A percentile compares a stretch with the other conserved stretches of the same genome.
Conservation (phyloP, 2,329 filamentous ascomycete species). For the Penicillium aurantiogriseum region DNA sequence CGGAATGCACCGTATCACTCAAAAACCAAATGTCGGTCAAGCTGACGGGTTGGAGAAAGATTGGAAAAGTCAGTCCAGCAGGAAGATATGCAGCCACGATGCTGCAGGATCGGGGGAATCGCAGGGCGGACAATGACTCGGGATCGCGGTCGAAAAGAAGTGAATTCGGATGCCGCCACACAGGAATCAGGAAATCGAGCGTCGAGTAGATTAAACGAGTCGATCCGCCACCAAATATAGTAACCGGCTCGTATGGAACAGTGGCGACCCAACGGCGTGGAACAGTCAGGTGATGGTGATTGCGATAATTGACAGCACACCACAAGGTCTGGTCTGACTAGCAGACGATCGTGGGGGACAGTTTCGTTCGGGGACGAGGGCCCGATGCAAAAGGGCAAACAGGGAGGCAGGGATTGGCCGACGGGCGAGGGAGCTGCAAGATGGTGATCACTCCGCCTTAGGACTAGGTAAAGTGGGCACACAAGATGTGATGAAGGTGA, state of each 20-base stretch:
- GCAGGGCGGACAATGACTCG: neutral
- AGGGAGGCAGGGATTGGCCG: constrained; percentile 14
- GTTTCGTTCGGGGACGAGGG: constrained; percentile 1
- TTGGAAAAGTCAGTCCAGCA: constrained; percentile 21
- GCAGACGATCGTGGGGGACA: constrained; percentile 11
- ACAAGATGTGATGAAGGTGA: constrained; percentile 4
- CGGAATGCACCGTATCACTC: constrained; percentile 34
- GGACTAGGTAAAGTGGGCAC: constrained; percentile 9
- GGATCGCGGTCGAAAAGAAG: neutral
- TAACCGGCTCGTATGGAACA: constrained; percentile 5
- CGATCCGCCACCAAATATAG: neutral
- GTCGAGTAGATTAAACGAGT: neutral
- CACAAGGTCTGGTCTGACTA: constrained; percentile 13
- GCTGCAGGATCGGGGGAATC: constrained; percentile 13
- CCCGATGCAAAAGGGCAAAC: constrained; percentile 8
- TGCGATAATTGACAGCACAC: constrained; percentile 24
- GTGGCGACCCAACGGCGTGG: constrained; percentile 21
- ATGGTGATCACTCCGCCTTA: constrained; percentile 18
- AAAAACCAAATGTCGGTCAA: constrained; percentile 39
- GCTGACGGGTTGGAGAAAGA: constrained; percentile 24
- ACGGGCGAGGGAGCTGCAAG: constrained; percentile 24
- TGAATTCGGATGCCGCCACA: neutral
- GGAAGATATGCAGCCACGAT: constrained; percentile 26
- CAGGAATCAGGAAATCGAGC: neutral
- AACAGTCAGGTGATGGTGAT: constrained; percentile 25